Evolutionary conservation across 148 eudicot species (phyloP).

Genomic region (Rhododendron simsii): DNA sequence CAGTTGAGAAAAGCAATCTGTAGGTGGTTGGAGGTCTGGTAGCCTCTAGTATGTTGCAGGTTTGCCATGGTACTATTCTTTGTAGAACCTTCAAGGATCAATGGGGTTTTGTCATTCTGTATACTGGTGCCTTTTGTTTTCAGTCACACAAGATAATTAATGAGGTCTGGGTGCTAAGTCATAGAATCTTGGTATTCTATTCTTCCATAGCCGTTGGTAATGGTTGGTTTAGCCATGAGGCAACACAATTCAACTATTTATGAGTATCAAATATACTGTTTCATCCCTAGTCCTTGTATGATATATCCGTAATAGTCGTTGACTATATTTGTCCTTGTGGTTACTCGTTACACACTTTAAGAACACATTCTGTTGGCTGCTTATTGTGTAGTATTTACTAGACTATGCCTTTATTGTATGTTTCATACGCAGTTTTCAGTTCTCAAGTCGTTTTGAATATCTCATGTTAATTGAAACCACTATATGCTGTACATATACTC

Average conservation of each 20-base stretch:
- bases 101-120: not conserved
- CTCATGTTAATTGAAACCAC: no score
- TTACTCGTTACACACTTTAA: not conserved
- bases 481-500: not conserved
- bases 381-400: not conserved
- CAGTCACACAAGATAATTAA: not conserved
- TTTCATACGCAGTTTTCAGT: no score
- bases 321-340: not conserved
- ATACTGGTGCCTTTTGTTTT: not conserved
- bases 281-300: not conserved
- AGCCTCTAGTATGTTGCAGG: not conserved
- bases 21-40: not conserved
- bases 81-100: not conserved
- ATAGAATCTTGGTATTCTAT: not conserved
- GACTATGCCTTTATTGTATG: not conserved
- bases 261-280: not conserved
- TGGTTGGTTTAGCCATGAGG: slow-evolving; percentile 3
- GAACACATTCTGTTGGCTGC: not conserved
- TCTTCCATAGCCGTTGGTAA: not conserved
- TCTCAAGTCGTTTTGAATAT: not conserved
- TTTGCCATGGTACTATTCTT: not conserved
- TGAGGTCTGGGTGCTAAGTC: not conserved
- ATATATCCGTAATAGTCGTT: not conserved
- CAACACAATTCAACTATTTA: not conserved
- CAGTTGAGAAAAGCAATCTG: not conserved